Conservation (phyloP, 2,329 filamentous ascomycete genomes). For the Hypoxylon sp. region DNA sequence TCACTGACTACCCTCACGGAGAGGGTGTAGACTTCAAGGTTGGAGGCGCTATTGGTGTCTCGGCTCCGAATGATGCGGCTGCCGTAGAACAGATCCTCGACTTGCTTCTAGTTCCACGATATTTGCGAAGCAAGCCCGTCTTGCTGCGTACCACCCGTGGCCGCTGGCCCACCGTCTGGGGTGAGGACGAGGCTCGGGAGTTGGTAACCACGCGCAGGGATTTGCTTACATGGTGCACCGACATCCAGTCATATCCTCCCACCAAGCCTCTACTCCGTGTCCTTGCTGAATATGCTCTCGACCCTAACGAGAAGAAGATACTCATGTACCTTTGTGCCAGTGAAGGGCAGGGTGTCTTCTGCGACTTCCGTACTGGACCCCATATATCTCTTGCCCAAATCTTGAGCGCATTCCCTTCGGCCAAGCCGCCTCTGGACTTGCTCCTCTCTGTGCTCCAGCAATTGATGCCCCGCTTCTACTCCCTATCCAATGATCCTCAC, state of each 20-base stretch:
- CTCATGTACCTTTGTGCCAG: conserved; percentile 87
- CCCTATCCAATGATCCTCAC: conserved; percentile 94
- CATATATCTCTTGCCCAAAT: conserved; percentile 89
- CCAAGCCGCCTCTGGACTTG: conserved; percentile 86
- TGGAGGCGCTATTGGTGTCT: conserved; percentile 93
- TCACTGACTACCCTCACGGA: conserved; percentile 93
- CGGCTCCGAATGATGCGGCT: conserved; percentile 84
- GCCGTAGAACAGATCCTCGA: conserved; percentile 89
- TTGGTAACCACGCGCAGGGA: conserved; percentile 92
- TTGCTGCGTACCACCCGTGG: conserved; percentile 83
- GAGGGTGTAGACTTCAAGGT: conserved; percentile 93
- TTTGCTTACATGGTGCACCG: conserved; percentile 94
- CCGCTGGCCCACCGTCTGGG: conserved; percentile 98
- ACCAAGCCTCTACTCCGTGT: conserved; percentile 89
- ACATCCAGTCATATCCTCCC: conserved; percentile 92
- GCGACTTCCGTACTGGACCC: conserved; percentile 91
- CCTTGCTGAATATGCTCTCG: conserved; percentile 85
- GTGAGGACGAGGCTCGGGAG: conserved; percentile 86
- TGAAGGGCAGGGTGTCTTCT: conserved; percentile 93
- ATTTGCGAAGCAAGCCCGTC: conserved; percentile 86
- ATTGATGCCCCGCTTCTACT: conserved; percentile 98
- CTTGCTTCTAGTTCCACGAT: conserved; percentile 82
- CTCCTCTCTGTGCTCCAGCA: conserved; percentile 85
- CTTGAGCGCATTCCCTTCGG: conserved; percentile 90
- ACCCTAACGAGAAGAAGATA: conserved; percentile 88